Evolutionary conservation across 345 rosid species (phyloP).

Genomic region (Populus pruinosa): DNA sequence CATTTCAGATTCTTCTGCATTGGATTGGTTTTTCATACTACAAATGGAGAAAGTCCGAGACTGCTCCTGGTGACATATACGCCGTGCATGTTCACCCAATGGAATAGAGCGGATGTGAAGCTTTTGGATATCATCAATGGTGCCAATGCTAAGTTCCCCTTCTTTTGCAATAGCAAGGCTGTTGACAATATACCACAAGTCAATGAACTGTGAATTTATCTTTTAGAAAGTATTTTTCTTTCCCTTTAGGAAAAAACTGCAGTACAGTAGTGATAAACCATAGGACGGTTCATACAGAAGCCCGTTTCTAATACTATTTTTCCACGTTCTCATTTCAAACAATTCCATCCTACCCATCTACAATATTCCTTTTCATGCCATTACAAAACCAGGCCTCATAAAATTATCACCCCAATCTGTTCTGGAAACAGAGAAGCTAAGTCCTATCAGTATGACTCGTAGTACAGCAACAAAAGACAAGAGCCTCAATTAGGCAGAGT

Average conservation of each 20-base stretch:
- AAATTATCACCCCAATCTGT: background rate
- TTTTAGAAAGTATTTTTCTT: too few relatives aligned
- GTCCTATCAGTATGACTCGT: background rate
- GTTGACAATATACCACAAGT: constrained; percentile 22
- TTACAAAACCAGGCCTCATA: too few relatives aligned
- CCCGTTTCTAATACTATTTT: too few relatives aligned
- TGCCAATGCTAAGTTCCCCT: constrained; percentile 90
- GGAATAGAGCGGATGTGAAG: constrained; percentile 97
- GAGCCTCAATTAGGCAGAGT: background rate
- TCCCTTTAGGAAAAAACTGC: too few relatives aligned
- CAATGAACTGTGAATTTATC: background rate
- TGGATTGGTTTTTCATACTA: constrained; percentile 64
- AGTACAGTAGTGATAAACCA: too few relatives aligned
- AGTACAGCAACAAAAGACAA: background rate
- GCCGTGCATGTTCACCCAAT: constrained; percentile 84
- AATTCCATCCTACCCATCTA: too few relatives aligned
- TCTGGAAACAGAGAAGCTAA: background rate
- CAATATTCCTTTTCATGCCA: too few relatives aligned
- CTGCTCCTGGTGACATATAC: constrained; percentile 94
- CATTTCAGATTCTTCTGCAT: constrained; percentile 73
- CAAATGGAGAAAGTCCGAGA: constrained; percentile 87
- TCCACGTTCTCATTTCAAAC: too few relatives aligned
- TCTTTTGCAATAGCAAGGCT: constrained; percentile 94
- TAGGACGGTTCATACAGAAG: too few relatives aligned
- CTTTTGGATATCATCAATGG: constrained; percentile 96